These are phyloP conservation scores for Vitis rupestris DNA, from an alignment of 164 flowering plant genomes.

Conservation along the genomic window DNA sequence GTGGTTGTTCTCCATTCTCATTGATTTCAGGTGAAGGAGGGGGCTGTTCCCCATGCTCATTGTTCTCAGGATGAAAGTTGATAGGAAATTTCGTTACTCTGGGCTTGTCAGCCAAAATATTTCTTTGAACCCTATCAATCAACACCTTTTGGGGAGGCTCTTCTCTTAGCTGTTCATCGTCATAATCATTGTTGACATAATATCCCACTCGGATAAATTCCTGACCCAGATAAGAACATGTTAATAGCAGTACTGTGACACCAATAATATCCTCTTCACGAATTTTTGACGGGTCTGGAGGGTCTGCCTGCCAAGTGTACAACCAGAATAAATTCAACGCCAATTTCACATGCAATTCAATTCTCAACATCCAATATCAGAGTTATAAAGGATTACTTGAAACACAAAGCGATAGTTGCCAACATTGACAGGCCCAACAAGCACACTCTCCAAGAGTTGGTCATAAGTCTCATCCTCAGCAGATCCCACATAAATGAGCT, in stretches of 20 bases:
- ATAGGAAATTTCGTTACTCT: slow-evolving; percentile 96
- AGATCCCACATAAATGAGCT: slow-evolving; percentile 96
- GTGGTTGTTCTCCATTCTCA: slow-evolving; percentile 33
- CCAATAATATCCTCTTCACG: slow-evolving; percentile 97
- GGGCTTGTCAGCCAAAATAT: slow-evolving; percentile 90
- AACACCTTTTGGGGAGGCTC: slow-evolving; percentile 93
- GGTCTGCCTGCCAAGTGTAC: slow-evolving; percentile 52
- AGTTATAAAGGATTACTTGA: slow-evolving; percentile 45
- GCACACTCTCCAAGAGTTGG: slow-evolving; percentile 93
- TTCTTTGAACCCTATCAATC: slow-evolving; percentile 83
- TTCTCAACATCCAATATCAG: too few relatives aligned
- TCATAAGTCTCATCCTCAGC: slow-evolving; percentile 98
- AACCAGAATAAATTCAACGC: not conserved
- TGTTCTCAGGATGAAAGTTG: slow-evolving; percentile 85
- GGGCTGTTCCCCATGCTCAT: slow-evolving; percentile 48
- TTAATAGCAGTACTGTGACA: slow-evolving; percentile 92
- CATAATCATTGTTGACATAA: slow-evolving; percentile 97
- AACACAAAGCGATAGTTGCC: slow-evolving; percentile 97
- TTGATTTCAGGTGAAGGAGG: slow-evolving; percentile 33
- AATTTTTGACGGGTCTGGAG: slow-evolving; percentile 83
- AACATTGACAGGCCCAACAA: slow-evolving; percentile 98
- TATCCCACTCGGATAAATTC: slow-evolving; percentile 95
- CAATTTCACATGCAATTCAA: not conserved
- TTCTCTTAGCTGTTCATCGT: slow-evolving; percentile 84
- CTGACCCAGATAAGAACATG: slow-evolving; percentile 93